Conservation (phyloP, 139 green algal species). For the Coelastrella sp. region DNA sequence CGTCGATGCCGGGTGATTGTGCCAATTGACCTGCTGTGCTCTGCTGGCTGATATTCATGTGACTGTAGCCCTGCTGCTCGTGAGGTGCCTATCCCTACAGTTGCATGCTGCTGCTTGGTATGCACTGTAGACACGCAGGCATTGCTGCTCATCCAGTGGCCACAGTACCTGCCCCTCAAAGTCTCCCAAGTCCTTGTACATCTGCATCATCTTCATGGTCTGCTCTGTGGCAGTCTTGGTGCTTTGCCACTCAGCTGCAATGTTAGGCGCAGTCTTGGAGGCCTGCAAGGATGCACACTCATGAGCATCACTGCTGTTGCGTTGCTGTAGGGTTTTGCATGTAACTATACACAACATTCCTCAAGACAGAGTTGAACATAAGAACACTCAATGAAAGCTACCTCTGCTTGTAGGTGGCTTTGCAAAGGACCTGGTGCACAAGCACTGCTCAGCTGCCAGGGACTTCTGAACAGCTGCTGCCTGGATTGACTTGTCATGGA, state of each 20-base stretch:
- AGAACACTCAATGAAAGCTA: too few relatives aligned
- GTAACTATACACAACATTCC: too few relatives aligned
- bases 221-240: constrained; percentile 61
- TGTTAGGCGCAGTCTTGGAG: constrained; percentile 45
- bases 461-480: too few relatives aligned
- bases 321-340: background rate
- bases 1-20: too few relatives aligned
- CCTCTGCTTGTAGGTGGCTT: too few relatives aligned
- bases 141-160: background rate
- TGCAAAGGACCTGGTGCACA: too few relatives aligned
- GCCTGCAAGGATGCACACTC: constrained; percentile 33
- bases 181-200: constrained; percentile 74
- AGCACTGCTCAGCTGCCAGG: too few relatives aligned
- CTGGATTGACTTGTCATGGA: too few relatives aligned
- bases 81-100: background rate
- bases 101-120: background rate
- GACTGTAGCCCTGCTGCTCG: background rate
- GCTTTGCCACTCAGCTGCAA: constrained; percentile 55
- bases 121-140: background rate
- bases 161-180: constrained; percentile 63
- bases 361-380: too few relatives aligned
- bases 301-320: background rate
- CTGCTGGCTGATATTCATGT: too few relatives aligned
- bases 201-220: constrained; percentile 62
- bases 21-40: too few relatives aligned